Base-by-base conservation (phyloP, 352 stramenopile species). In the Globisporangium uncinulatum region DNA sequence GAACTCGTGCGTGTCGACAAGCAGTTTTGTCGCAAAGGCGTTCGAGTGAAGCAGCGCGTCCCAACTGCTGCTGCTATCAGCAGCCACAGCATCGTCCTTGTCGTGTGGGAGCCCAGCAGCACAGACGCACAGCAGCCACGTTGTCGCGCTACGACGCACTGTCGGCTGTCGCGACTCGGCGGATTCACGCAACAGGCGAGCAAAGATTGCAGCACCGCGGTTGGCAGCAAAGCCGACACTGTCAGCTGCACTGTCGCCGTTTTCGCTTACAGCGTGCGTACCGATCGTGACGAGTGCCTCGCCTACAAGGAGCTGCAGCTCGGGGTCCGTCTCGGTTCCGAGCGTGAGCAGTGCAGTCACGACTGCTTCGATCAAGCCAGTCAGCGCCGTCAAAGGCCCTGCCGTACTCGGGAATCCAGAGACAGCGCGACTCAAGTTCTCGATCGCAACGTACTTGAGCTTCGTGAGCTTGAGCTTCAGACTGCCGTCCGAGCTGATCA, bases 101-200 rank as follows among this genome's bases (percentile, higher is more conserved):
- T 49, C 39, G 39, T 65, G 21, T 45, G 52, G 34, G 6, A 86
- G 57, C 4, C 78, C 74, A 39, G 74, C 76, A 6, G 74, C 69
- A 59, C 76, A 89, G 45, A 90, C 77, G 54, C 79, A 87, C 19
- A 92, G 55, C 43, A 94, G 58, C 79, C 79, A 92, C 8, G 86
- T 71, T 31, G 74, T 69, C 6, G 76, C 63, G 39, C 73, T 90
- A 19, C 79, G 73, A 48, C 79, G 81, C 17, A 79, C 51, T 52
- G 62, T 68, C 4, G 66, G 51, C 32, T 81, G 72, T 39, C 70
- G 70, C 51, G 74, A 79, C 15, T 62, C 69, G 15, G 68, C 66
- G 47, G 62, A 73, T 8, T 79, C 62, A 3, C 49, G 34, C 39
- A 87, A 32, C 2, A 88, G 51, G 10, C 70, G 69, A 20, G 69